Evolutionary conservation across 768 basidiomycete species (phyloP).

Genomic region (Obba rivulosa): DNA sequence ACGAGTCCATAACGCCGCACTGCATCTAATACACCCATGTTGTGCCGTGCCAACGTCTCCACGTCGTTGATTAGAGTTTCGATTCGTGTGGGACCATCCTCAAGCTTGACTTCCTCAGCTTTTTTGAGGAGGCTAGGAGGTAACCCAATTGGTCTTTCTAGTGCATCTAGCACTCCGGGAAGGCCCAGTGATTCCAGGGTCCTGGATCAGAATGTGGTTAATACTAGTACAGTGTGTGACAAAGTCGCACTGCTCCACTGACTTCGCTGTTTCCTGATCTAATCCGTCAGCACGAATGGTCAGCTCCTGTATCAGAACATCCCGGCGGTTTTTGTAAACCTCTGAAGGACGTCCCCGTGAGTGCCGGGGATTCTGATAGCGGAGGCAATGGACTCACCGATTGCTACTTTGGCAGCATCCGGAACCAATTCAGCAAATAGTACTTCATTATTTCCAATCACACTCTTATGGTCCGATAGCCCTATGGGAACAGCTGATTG

Average conservation of each 20-base stretch:
- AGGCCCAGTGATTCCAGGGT: constrained; percentile 68
- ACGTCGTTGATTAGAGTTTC: constrained; percentile 71
- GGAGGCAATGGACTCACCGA: constrained; percentile 50
- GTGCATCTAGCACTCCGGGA: constrained; percentile 80
- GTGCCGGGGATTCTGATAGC: neutral
- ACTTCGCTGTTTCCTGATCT: constrained; percentile 60
- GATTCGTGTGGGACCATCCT: constrained; percentile 71
- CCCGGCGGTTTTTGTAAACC: constrained; percentile 82
- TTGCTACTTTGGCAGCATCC: constrained; percentile 85
- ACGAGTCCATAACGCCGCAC: constrained; percentile 34
- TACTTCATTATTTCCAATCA: constrained; percentile 47
- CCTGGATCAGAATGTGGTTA: constrained; percentile 29
- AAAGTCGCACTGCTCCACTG: constrained; percentile 19
- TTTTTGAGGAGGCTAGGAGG: constrained; percentile 84
- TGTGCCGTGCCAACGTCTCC: constrained; percentile 55
- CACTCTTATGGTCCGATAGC: constrained; percentile 51
- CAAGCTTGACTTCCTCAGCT: constrained; percentile 76
- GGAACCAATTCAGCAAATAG: constrained; percentile 74
- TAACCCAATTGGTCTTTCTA: constrained; percentile 81
- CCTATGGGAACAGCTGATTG: constrained; percentile 51
- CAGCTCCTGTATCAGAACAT: constrained; percentile 56
- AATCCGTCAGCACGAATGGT: constrained; percentile 27
- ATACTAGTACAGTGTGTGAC: neutral
- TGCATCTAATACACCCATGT: constrained; percentile 66
- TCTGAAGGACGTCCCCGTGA: constrained; percentile 34